Evolutionary conservation across 805 yeast species (phyloP).

Genomic region (Metschnikowia bowlesiae): DNA sequence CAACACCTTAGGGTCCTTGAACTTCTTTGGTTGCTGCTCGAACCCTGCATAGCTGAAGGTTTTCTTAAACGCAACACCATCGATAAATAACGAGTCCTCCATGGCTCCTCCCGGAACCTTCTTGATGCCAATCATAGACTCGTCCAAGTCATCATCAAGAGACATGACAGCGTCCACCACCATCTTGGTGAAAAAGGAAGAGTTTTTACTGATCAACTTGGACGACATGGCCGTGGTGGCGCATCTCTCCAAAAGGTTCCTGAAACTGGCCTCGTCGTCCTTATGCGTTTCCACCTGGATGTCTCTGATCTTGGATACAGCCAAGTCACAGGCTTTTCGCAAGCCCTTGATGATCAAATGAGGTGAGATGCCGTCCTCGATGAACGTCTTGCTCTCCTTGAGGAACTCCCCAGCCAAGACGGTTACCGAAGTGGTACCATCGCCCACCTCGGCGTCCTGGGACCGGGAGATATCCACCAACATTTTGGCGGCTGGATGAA

Average conservation of each 20-base stretch:
- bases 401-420: slow-evolving; percentile 91
- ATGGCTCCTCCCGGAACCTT: slow-evolving; percentile 94
- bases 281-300: slow-evolving; percentile 66
- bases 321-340: slow-evolving; percentile 74
- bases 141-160: slow-evolving; percentile 82
- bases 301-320: slow-evolving; percentile 68
- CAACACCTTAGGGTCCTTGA: slow-evolving; percentile 74
- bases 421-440: slow-evolving; percentile 96
- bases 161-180: slow-evolving; percentile 92
- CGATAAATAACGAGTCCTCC: slow-evolving; percentile 84
- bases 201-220: slow-evolving; percentile 81
- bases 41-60: slow-evolving; percentile 98
- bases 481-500: slow-evolving; percentile 97
- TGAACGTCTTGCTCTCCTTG: slow-evolving; percentile 83
- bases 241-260: slow-evolving; percentile 80
- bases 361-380: slow-evolving; percentile 94
- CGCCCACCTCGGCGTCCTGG: slow-evolving; percentile 98
- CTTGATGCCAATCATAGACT: slow-evolving; percentile 86
- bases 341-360: slow-evolving; percentile 85
- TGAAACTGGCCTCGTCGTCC: slow-evolving; percentile 49
- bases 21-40: slow-evolving; percentile 94
- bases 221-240: slow-evolving; percentile 98
- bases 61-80: slow-evolving; percentile 96
- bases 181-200: slow-evolving; percentile 90
- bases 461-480: slow-evolving; percentile 91